Percentiles rank a stretch among this genome's conserved stretches.
phyloP scores from a whole-genome alignment of 1,284 basidiomycete genomes.

The Tilletia horrida region DNA sequence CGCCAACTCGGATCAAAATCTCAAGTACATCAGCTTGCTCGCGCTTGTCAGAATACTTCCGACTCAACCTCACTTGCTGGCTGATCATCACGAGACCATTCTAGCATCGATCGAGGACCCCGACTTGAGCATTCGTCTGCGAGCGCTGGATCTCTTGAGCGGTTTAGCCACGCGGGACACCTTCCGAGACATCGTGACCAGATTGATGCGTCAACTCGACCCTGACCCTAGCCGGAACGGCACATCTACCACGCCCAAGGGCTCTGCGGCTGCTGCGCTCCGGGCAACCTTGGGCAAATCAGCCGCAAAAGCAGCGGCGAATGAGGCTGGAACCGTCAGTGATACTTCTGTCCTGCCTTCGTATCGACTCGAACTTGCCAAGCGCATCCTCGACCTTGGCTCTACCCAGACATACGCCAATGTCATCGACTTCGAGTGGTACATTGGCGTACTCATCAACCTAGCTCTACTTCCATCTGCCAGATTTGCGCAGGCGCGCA shows the following conservation, averaged over 20 bases:
- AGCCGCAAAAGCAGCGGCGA: slow-evolving; percentile 35
- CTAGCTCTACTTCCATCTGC: slow-evolving; percentile 67
- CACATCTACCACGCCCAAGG: neutral
- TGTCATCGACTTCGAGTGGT: slow-evolving; percentile 93
- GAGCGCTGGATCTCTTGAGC: slow-evolving; percentile 86
- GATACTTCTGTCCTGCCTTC: slow-evolving; percentile 63
- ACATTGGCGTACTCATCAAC: slow-evolving; percentile 68
- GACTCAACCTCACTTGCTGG: slow-evolving; percentile 82
- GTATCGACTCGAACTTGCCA: slow-evolving; percentile 76
- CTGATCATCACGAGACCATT: slow-evolving; percentile 87
- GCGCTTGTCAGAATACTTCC: slow-evolving; percentile 95
- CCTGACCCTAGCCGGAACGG: slow-evolving; percentile 56
- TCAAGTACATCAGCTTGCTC: slow-evolving; percentile 88
- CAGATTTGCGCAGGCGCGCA: neutral
- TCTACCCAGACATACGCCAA: slow-evolving; percentile 79
- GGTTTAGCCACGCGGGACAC: slow-evolving; percentile 81
- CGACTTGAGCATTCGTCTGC: slow-evolving; percentile 90
- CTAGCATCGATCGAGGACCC: slow-evolving; percentile 83
- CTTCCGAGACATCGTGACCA: slow-evolving; percentile 80
- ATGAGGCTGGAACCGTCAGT: slow-evolving; percentile 35
- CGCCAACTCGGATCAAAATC: slow-evolving; percentile 88
- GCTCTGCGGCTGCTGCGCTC: slow-evolving; percentile 57
- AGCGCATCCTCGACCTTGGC: slow-evolving; percentile 76
- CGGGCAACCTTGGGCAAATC: slow-evolving; percentile 58
- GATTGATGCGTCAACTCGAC: slow-evolving; percentile 79